Evolutionary conservation across 768 basidiomycete genomes (phyloP).

Genomic region (Rhizopogon rudus): DNA sequence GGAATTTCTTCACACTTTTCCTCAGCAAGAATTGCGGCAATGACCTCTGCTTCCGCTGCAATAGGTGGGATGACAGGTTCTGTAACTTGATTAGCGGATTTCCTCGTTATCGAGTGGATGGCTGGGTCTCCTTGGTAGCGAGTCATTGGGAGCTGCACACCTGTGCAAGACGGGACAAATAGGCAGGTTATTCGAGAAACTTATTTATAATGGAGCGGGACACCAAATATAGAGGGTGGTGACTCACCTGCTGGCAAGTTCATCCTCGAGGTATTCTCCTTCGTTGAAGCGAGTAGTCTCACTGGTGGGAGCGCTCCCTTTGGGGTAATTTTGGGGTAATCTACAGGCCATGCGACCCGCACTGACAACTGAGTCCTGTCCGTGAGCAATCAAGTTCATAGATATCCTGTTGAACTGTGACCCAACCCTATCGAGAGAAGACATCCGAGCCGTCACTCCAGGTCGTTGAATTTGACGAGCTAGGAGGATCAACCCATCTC

Average conservation of each 20-base stretch:
- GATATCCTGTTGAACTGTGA: too few relatives aligned
- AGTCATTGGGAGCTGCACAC: background rate
- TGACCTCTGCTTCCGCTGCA: background rate
- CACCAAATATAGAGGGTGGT: background rate
- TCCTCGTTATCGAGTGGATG: background rate
- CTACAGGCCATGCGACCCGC: too few relatives aligned
- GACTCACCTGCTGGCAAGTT: background rate
- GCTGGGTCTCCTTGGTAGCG: background rate
- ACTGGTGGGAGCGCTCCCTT: background rate
- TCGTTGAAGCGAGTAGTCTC: background rate
- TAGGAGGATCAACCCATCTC: too few relatives aligned
- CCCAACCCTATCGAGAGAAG: too few relatives aligned
- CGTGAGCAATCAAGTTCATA: too few relatives aligned
- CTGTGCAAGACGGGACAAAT: background rate
- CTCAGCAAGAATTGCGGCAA: too few relatives aligned
- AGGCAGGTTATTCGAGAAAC: background rate
- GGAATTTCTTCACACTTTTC: background rate
- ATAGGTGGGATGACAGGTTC: background rate
- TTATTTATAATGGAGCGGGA: background rate
- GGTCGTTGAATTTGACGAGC: too few relatives aligned
- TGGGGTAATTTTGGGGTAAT: too few relatives aligned
- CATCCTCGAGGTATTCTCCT: background rate
- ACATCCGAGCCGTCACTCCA: too few relatives aligned
- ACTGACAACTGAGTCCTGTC: too few relatives aligned
- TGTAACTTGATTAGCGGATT: background rate